Evolutionary conservation across 1,139 yeast species (phyloP).

Genomic region (Yamadazyma songkhlaensis): DNA sequence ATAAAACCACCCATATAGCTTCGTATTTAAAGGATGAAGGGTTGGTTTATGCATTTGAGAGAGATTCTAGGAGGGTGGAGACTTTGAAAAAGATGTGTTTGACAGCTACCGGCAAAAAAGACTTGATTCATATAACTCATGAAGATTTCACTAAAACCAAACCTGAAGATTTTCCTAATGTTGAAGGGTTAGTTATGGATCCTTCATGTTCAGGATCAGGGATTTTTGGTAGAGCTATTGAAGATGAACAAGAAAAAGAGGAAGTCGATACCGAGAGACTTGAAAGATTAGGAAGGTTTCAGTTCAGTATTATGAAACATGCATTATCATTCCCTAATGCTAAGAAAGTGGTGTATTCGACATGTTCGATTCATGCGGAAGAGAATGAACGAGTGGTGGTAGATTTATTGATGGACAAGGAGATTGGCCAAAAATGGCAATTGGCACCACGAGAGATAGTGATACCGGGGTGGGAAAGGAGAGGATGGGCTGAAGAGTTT

Average conservation of each 20-base stretch:
- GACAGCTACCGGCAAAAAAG: slow-evolving; percentile 62
- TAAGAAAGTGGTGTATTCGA: slow-evolving; percentile 80
- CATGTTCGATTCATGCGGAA: slow-evolving; percentile 90
- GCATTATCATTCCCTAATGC: slow-evolving; percentile 82
- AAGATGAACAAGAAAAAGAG: slow-evolving; percentile 46
- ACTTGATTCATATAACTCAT: slow-evolving; percentile 65
- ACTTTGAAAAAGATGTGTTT: slow-evolving; percentile 75
- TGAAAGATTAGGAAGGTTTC: slow-evolving; percentile 76
- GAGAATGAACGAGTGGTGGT: slow-evolving; percentile 92
- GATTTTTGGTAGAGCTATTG: slow-evolving; percentile 78
- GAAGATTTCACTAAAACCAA: slow-evolving; percentile 77
- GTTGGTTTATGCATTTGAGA: slow-evolving; percentile 79
- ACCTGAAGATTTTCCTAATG: slow-evolving; percentile 60
- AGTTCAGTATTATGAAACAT: slow-evolving; percentile 80
- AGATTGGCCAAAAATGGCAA: slow-evolving; percentile 70
- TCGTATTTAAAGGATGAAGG: slow-evolving; percentile 43
- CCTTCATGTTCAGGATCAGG: slow-evolving; percentile 99
- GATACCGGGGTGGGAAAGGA: slow-evolving; percentile 77
- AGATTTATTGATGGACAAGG: slow-evolving; percentile 64
- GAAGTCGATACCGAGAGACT: slow-evolving; percentile 57
- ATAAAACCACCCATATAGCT: slow-evolving; percentile 92
- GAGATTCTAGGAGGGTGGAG: slow-evolving; percentile 70
- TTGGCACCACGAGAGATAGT: slow-evolving; percentile 63
- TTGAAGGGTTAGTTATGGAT: slow-evolving; percentile 84
- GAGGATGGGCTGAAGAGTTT: slow-evolving; percentile 76